phyloP scores from a whole-genome alignment of 129 eudicot genomes.

The Ambrosia trifida region DNA sequence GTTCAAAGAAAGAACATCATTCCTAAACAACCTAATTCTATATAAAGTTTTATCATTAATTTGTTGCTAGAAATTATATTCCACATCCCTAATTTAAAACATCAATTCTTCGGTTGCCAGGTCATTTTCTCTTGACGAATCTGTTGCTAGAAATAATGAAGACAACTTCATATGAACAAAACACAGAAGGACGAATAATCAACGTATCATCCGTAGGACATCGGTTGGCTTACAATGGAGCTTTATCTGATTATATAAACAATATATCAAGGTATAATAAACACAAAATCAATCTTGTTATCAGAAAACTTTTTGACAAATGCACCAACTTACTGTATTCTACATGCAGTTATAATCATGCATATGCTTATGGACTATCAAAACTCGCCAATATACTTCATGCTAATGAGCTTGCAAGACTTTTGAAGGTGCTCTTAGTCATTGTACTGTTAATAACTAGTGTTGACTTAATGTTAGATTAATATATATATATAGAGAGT shows the following conservation, averaged over 20 bases:
- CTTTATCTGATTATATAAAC: conserved; percentile 22
- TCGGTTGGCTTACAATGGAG: conserved; percentile 23
- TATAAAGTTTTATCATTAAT: no score
- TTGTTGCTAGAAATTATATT: no score
- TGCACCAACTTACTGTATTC: background rate
- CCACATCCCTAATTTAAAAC: background rate
- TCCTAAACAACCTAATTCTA: no score
- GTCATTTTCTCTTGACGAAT: conserved; percentile 43
- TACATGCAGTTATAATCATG: conserved; percentile 20
- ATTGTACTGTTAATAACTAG: background rate
- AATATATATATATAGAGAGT: background rate
- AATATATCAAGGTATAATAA: conserved; percentile 31
- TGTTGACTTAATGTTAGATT: conserved; percentile 1
- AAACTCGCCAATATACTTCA: conserved; percentile 41
- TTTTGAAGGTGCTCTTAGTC: conserved; percentile 25
- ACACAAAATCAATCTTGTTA: background rate
- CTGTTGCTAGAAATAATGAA: conserved; percentile 40
- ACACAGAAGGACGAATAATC: conserved; percentile 31
- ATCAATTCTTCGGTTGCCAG: conserved; percentile 11
- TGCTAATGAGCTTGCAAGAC: conserved; percentile 41
- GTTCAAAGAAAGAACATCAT: no score
- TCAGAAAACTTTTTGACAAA: background rate
- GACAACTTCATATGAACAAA: conserved; percentile 27
- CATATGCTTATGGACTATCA: conserved; percentile 35
- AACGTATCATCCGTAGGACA: conserved; percentile 32